Evolutionary conservation across 805 yeast genomes (phyloP).

Genomic region (Candida vartiovaarae): DNA sequence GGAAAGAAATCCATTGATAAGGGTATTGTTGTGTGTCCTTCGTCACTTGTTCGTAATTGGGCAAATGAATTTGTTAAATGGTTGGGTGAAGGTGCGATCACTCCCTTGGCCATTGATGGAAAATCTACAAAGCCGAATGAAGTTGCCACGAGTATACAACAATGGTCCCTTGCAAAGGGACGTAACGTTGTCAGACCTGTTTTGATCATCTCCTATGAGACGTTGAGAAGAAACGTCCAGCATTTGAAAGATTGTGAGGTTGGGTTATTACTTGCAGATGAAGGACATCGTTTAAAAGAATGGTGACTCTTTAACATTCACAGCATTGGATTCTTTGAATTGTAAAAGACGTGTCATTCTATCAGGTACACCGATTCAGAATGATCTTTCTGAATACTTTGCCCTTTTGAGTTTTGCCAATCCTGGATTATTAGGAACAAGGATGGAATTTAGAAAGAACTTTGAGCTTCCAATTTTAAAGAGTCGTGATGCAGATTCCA

Average conservation of each 20-base stretch:
- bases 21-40: conserved; percentile 91
- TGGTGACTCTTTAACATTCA: conserved; percentile 88
- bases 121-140: conserved; percentile 68
- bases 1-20: conserved; percentile 76
- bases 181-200: conserved; percentile 90
- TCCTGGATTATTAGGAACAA: conserved; percentile 85
- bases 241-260: conserved; percentile 69
- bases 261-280: conserved; percentile 82
- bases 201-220: conserved; percentile 88
- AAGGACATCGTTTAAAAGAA: conserved; percentile 80
- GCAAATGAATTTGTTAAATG: conserved; percentile 93
- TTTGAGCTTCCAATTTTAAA: conserved; percentile 73
- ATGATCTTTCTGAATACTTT: conserved; percentile 89
- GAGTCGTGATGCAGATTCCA: conserved; percentile 87
- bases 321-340: conserved; percentile 73
- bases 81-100: conserved; percentile 87
- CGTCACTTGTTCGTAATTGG: conserved; percentile 92
- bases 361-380: conserved; percentile 96
- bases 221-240: conserved; percentile 78
- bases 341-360: conserved; percentile 86
- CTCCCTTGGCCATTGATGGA: conserved; percentile 91
- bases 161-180: conserved; percentile 87
- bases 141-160: conserved; percentile 57
- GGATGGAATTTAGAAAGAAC: conserved; percentile 76
- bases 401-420: conserved; percentile 87